These are phyloP conservation scores for Pichia sp. DNA, from an alignment of 1,139 yeast species.

Conservation along the genomic window DNA sequence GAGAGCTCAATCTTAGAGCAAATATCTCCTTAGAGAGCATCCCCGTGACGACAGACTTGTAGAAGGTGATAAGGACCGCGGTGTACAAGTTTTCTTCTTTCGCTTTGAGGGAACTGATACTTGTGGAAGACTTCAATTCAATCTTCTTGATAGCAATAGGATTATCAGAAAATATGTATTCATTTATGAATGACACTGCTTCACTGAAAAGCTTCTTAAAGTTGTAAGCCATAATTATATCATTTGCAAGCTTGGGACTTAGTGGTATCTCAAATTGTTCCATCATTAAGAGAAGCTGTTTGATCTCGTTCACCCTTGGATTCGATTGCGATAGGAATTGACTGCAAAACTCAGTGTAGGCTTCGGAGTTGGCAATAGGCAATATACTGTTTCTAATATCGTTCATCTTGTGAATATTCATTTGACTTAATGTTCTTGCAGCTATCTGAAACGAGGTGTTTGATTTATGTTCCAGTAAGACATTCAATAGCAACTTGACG, in stretches of 20 bases:
- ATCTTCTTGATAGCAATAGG: constrained; percentile 10
- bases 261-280: constrained; percentile 16
- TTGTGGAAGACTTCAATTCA: background rate
- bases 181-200: constrained; percentile 20
- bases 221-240: constrained; percentile 18
- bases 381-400: constrained; percentile 15
- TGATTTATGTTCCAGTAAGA: constrained; percentile 18
- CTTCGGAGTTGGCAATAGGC: constrained; percentile 23
- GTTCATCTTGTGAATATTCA: constrained; percentile 17
- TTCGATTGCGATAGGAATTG: constrained; percentile 17
- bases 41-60: constrained; percentile 9
- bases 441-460: constrained; percentile 17
- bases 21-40: constrained; percentile 3
- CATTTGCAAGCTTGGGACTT: constrained; percentile 21
- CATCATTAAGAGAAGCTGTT: constrained; percentile 19
- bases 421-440: constrained; percentile 16
- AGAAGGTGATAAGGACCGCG: constrained; percentile 8
- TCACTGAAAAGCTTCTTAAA: constrained; percentile 17
- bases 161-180: constrained; percentile 12
- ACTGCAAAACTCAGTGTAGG: constrained; percentile 22
- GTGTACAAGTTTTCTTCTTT: constrained; percentile 9
- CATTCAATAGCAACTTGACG: constrained; percentile 16
- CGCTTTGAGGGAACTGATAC: background rate
- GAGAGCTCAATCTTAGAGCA: constrained; percentile 8
- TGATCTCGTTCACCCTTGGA: constrained; percentile 20